Evolutionary conservation across 2,329 filamentous ascomycete genomes (phyloP).

Genomic region (Talaromyces albobiverticillius): DNA sequence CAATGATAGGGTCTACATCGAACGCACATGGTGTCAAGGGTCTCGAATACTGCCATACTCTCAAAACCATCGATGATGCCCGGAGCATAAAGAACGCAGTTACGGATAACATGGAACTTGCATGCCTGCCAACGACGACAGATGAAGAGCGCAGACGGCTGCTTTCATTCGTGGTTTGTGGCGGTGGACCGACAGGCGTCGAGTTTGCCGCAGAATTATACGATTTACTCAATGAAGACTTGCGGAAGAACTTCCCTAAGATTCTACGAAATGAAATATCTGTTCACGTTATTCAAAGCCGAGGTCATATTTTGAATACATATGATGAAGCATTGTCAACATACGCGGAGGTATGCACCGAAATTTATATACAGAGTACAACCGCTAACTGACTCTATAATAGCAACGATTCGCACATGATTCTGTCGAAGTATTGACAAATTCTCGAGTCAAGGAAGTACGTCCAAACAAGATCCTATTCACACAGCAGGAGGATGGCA

Average conservation of each 20-base stretch:
- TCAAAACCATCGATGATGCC: conserved; percentile 94
- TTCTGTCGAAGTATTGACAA: conserved; percentile 86
- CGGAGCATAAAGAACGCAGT: conserved; percentile 84
- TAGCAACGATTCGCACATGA: conserved; percentile 81
- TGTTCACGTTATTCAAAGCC: conserved; percentile 92
- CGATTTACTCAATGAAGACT: conserved; percentile 93
- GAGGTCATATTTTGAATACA: conserved; percentile 93
- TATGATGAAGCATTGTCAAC: conserved; percentile 93
- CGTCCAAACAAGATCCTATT: conserved; percentile 80
- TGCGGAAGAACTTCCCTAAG: conserved; percentile 77
- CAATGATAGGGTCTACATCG: conserved; percentile 66
- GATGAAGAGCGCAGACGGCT: conserved; percentile 85
- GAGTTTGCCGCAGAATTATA: conserved; percentile 97
- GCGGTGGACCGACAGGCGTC: conserved; percentile 92
- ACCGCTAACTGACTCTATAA: conserved; percentile 10
- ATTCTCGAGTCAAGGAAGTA: conserved; percentile 89
- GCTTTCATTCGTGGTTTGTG: conserved; percentile 92
- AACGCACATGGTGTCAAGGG: conserved; percentile 96
- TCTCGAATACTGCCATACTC: conserved; percentile 86
- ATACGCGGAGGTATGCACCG: conserved; percentile 69
- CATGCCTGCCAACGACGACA: conserved; percentile 85
- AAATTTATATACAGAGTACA: neutral
- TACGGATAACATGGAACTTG: conserved; percentile 82
- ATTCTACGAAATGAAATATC: conserved; percentile 96
- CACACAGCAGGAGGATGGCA: conserved; percentile 75